Conservation (phyloP, 2,329 filamentous ascomycete species). For the Ustulina deusta region DNA sequence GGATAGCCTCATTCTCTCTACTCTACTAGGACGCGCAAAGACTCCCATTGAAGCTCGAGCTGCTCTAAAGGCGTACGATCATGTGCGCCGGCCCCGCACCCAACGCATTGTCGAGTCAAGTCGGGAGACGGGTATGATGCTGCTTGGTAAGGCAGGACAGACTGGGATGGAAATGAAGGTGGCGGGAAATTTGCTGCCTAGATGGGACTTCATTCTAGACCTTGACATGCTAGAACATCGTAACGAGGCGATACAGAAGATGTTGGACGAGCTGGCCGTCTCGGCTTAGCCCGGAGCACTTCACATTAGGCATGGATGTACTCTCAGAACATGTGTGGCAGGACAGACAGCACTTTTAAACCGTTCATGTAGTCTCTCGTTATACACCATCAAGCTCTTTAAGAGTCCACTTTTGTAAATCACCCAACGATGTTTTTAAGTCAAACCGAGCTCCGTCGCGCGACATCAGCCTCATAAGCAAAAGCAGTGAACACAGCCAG, state of each 20-base stretch:
- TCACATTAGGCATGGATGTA: no score
- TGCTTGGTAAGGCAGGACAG: constrained; percentile 29
- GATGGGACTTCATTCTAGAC: constrained; percentile 44
- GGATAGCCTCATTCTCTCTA: constrained; percentile 42
- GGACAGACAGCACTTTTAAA: no score
- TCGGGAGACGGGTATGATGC: constrained; percentile 33
- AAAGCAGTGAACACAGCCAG: no score
- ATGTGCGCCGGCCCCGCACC: constrained; percentile 39
- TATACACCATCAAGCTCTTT: no score
- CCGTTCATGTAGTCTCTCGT: no score
- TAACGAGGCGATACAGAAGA: constrained; percentile 30
- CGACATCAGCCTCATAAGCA: no score
- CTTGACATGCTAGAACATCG: constrained; percentile 40
- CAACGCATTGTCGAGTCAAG: constrained; percentile 44
- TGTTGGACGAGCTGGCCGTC: neutral
- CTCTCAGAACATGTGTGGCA: no score
- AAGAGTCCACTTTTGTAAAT: no score
- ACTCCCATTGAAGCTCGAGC: constrained; percentile 28
- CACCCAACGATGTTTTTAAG: no score
- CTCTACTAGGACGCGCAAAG: constrained; percentile 37
- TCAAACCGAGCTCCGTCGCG: no score
- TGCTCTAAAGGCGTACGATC: constrained; percentile 40
- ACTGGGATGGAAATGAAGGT: constrained; percentile 25
- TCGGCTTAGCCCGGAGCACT: neutral
- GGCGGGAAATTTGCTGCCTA: constrained; percentile 24